phyloP scores from a whole-genome alignment of 805 yeast genomes.

The Metschnikowia lachancei region DNA sequence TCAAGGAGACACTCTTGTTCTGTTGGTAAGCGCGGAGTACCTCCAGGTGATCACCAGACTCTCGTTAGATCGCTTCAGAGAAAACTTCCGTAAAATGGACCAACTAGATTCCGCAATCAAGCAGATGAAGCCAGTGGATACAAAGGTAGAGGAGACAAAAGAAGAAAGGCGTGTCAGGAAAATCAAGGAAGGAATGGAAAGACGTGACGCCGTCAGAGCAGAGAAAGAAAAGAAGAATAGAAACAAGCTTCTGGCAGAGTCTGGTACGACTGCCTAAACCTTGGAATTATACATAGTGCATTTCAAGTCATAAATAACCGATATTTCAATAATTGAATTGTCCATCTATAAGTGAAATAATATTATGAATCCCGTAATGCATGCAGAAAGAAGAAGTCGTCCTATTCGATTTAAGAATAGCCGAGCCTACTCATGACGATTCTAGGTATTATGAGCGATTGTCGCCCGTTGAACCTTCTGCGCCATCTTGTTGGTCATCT shows the following conservation, averaged over 20 bases:
- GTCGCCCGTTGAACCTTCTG: background rate
- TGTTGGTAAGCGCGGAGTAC: constrained; percentile 53
- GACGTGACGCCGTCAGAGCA: constrained; percentile 20
- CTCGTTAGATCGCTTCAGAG: constrained; percentile 61
- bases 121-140: constrained; percentile 20
- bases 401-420: too few species aligned
- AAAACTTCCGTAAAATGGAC: constrained; percentile 58
- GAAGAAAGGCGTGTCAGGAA: constrained; percentile 57
- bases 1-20: constrained; percentile 27
- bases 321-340: background rate
- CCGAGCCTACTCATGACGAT: too few species aligned
- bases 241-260: constrained; percentile 9
- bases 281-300: background rate
- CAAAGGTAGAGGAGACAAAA: constrained; percentile 43
- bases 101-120: constrained; percentile 46
- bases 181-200: constrained; percentile 45
- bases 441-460: background rate
- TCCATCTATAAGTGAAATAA: background rate
- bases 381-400: background rate
- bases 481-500: background rate
- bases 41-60: constrained; percentile 50
- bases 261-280: background rate
- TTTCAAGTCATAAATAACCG: background rate
- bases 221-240: constrained; percentile 14
- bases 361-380: background rate